These are phyloP conservation scores for Aspergillus pseudoviridinutans DNA, from an alignment of 2,329 filamentous ascomycete species.

Conservation along the genomic window DNA sequence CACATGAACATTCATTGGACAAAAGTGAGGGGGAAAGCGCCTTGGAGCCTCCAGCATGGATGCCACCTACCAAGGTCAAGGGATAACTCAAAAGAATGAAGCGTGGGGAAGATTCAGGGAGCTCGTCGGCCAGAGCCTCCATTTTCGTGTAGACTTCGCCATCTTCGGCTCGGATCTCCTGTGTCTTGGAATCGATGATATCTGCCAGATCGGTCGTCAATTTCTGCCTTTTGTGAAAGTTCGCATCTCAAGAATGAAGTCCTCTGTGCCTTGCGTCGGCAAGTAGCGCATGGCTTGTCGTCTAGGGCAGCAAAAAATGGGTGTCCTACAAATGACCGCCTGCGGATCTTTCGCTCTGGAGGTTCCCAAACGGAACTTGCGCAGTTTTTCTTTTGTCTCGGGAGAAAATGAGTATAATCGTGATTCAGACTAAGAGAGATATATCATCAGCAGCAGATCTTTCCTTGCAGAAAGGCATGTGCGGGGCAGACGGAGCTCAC, in stretches of 20 bases:
- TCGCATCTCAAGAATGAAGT: not conserved
- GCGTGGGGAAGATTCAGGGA: conserved; percentile 86
- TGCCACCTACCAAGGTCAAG: conserved; percentile 66
- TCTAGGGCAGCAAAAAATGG: conserved; percentile 2
- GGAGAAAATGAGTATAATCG: conserved; percentile 88
- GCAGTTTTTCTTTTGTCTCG: conserved; percentile 82
- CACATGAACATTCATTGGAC: not conserved
- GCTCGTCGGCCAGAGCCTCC: conserved; percentile 76
- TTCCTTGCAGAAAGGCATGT: not conserved
- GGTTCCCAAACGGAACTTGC: conserved; percentile 90
- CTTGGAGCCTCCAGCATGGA: not conserved
- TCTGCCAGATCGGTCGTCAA: conserved; percentile 52
- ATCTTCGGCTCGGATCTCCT: conserved; percentile 83
- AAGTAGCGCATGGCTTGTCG: not conserved
- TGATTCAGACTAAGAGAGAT: conserved; percentile 64
- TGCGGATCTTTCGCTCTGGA: conserved; percentile 82
- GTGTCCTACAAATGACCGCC: conserved; percentile 82
- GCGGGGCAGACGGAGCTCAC: conserved; percentile 16
- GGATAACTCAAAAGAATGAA: conserved; percentile 91
- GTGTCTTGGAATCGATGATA: conserved; percentile 81
- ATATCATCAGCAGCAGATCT: conserved; percentile 1
- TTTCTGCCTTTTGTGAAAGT: not conserved
- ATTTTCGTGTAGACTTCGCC: conserved; percentile 78
- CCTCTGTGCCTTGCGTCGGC: not conserved
- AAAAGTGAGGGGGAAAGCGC: not conserved